A percentile compares a stretch with the other conserved stretches of the same genome.
Evolutionary conservation across 106 monocot genomes (phyloP).

Genomic region (Dactylorhiza incarnata): DNA sequence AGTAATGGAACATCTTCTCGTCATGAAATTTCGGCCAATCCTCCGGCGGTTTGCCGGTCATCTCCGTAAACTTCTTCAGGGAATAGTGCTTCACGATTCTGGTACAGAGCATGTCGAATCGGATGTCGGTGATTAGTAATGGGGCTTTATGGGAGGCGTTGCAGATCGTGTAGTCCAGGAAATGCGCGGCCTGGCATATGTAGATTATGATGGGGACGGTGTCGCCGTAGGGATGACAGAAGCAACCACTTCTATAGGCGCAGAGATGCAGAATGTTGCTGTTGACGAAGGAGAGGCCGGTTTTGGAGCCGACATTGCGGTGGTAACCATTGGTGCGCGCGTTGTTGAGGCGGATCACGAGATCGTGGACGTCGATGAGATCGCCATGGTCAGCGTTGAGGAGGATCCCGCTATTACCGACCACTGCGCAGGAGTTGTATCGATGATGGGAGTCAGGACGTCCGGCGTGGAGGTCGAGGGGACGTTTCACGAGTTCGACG

Average conservation of each 20-base stretch:
- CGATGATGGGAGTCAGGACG: neutral
- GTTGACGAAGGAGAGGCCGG: conserved; percentile 63
- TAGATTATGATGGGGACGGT: conserved; percentile 59
- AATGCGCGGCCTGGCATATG: conserved; percentile 67
- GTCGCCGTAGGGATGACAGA: conserved; percentile 68
- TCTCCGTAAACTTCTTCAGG: conserved; percentile 45
- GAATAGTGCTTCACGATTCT: conserved; percentile 76
- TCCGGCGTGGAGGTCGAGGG: conserved; percentile 40
- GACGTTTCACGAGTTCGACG: conserved; percentile 28
- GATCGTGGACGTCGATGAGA: conserved; percentile 62
- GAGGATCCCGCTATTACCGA: conserved; percentile 84
- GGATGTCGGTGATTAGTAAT: conserved; percentile 51
- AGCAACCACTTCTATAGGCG: conserved; percentile 39
- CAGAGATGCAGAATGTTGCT: conserved; percentile 77
- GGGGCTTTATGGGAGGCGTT: conserved; percentile 36
- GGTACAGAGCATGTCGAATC: conserved; percentile 53
- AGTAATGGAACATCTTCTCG: conserved; percentile 67
- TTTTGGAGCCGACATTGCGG: conserved; percentile 51
- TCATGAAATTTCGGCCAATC: conserved; percentile 54
- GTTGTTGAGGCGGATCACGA: conserved; percentile 74
- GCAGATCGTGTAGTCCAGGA: conserved; percentile 63
- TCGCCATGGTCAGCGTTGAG: conserved; percentile 33
- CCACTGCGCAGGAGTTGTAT: conserved; percentile 70
- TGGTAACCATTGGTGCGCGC: conserved; percentile 46
- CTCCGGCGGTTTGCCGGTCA: conserved; percentile 26